Evolutionary conservation across 306 rosid genomes (phyloP).

Genomic region (Canavalia ensiformis): DNA sequence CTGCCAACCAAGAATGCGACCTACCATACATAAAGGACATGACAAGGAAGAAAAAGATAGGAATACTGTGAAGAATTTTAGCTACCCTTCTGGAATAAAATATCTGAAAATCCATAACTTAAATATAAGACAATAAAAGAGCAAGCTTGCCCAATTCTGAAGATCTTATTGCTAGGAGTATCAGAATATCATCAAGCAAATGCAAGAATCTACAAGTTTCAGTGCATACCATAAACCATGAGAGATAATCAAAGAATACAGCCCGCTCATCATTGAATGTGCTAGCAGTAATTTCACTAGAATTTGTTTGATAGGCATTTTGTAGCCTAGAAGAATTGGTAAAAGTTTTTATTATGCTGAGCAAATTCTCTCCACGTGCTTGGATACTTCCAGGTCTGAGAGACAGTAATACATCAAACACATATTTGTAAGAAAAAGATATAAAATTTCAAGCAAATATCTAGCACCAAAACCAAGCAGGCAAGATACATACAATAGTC

Average conservation of each 20-base stretch:
- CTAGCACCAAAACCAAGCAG: slow-evolving; percentile 61
- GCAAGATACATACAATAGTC: slow-evolving; percentile 81
- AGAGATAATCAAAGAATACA: slow-evolving; percentile 91
- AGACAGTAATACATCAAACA: slow-evolving; percentile 58
- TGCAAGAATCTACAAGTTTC: slow-evolving; percentile 40
- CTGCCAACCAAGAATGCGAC: slow-evolving; percentile 63
- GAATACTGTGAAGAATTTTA: slow-evolving; percentile 79
- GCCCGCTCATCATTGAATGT: slow-evolving; percentile 67
- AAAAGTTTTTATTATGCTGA: slow-evolving; percentile 85
- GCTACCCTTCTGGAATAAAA: slow-evolving; percentile 87
- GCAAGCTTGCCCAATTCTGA: slow-evolving; percentile 33
- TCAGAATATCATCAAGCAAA: slow-evolving; percentile 40
- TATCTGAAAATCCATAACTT: slow-evolving; percentile 64
- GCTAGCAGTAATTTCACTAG: slow-evolving; percentile 53
- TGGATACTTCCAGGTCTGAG: slow-evolving; percentile 97
- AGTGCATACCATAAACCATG: slow-evolving; percentile 89
- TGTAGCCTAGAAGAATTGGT: slow-evolving; percentile 79
- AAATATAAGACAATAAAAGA: slow-evolving; percentile 39
- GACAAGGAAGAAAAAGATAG: slow-evolving; percentile 71
- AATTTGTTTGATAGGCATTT: slow-evolving; percentile 60
- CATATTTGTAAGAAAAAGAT: slow-evolving; percentile 47
- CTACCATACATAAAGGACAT: slow-evolving; percentile 60
- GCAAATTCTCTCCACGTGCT: slow-evolving; percentile 98
- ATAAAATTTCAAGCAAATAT: slow-evolving; percentile 53
- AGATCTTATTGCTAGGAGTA: slow-evolving; percentile 42